Base-by-base conservation (phyloP, 2,329 filamentous ascomycete species). In the Monosporascus sp. region DNA sequence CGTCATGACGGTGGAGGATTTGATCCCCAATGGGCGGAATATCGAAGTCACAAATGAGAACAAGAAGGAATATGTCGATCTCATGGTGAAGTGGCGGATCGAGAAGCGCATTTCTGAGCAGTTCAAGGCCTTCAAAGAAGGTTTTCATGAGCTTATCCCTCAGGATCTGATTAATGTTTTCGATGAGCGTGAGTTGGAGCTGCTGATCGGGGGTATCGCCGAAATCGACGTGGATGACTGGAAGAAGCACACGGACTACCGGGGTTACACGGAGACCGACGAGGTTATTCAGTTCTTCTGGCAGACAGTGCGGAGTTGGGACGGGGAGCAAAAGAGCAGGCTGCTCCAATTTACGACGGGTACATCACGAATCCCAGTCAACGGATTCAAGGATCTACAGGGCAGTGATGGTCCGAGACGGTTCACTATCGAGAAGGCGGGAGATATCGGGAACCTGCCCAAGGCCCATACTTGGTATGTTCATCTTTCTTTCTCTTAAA, bases 221-320 rank as follows among this genome's bases (percentile, higher is more conserved):
- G 94, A 99, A 73, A 99, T 99, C 62, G 94, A 99, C 66, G 93
- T 99, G 17, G 94, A 99, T 55, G 94, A 99, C 73, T 99, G 94
- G 94, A 97, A 99, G 87, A 99, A 99, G 79, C 94, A 99, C 75
- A 99, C 94, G 47, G 94, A 99, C 68, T 99, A 99, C 73, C 88
- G 94, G 63, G 94, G 94, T 51, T 99, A 99, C 80, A 97, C 95
- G 9, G 94, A 99, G 74, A 91, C 86, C 53, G 94, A 99, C 65
- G 90, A 97, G 67, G 94, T 99, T 25, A 94, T 99, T 60, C 89
- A 95, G 71, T 92, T 95, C 78, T 99, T 99, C 82, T 99, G 94
- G 94, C 92, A 96, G 78, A 93, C 89, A 56, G 94, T 99, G 60
- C 86, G 93, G 60, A 90, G 84, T 56, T 99, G 94, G 94, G 94